Conservation (phyloP, 2,329 filamentous ascomycete genomes). For the Cladosporium sp. region DNA sequence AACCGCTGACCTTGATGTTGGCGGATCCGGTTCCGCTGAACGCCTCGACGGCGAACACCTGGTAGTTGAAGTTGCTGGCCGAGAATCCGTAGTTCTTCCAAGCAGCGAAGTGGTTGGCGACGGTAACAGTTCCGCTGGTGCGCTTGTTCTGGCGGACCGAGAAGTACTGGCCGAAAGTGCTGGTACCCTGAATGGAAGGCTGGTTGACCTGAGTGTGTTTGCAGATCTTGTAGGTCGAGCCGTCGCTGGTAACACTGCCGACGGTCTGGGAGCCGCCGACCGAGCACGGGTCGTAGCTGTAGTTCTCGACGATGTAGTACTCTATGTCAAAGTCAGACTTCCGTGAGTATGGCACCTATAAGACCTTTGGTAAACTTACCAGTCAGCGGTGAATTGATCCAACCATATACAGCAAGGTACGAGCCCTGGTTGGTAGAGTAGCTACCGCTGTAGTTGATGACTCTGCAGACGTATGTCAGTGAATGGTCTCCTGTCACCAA, state of each 20-base stretch:
- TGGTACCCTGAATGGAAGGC: conserved; percentile 43
- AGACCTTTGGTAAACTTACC: background rate
- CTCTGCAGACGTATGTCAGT: conserved; percentile 15
- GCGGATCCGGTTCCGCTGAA: conserved; percentile 53
- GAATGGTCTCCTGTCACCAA: background rate
- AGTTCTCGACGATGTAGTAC: conserved; percentile 60
- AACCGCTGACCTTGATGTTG: conserved; percentile 39
- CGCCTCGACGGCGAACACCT: conserved; percentile 56
- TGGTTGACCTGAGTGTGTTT: conserved; percentile 45
- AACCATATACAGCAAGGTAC: conserved; percentile 60
- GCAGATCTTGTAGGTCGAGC: conserved; percentile 56
- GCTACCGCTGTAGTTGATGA: conserved; percentile 26
- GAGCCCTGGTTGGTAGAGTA: conserved; percentile 38
- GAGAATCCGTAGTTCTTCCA: conserved; percentile 52
- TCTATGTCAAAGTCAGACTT: conserved; percentile 35
- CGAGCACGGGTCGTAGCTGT: conserved; percentile 44
- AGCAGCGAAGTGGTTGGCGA: conserved; percentile 31
- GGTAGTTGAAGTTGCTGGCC: conserved; percentile 53
- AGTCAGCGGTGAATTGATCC: conserved; percentile 54
- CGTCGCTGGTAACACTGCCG: conserved; percentile 54
- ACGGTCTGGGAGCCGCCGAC: conserved; percentile 42
- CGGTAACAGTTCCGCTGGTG: conserved; percentile 29
- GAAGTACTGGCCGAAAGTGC: conserved; percentile 44
- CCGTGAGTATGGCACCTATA: background rate
- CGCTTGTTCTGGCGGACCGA: conserved; percentile 41